phyloP scores from a whole-genome alignment of 169 alveolate genomes.

The Eimeria brunetti region DNA sequence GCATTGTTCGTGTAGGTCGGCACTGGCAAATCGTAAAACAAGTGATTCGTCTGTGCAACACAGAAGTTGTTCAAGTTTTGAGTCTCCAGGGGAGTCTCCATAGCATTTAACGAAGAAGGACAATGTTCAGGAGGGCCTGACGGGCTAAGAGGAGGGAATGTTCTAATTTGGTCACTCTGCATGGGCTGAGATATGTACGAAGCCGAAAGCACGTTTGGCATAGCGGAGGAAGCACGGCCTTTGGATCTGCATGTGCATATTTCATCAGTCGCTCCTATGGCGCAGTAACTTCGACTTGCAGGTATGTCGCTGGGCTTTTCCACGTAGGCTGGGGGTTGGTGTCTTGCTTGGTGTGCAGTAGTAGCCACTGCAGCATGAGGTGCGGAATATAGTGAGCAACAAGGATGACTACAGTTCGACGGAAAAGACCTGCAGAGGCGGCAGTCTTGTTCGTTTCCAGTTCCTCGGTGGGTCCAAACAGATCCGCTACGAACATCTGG shows the following conservation, averaged over 20 bases:
- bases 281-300: neutral
- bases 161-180: neutral
- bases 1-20: neutral
- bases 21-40: neutral
- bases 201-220: conserved; percentile 3
- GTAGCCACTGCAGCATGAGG: neutral
- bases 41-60: neutral
- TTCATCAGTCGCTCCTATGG: neutral
- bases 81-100: conserved; percentile 12
- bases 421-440: neutral
- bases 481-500: neutral
- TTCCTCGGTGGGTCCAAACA: neutral
- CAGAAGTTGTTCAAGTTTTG: neutral
- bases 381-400: neutral
- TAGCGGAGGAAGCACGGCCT: conserved; percentile 30
- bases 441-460: neutral
- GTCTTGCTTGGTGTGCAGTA: neutral
- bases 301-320: neutral
- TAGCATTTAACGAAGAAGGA: neutral
- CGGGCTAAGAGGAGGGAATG: neutral
- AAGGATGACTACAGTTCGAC: neutral
- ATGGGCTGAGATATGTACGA: neutral
- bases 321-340: neutral
- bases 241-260: conserved; percentile 20
- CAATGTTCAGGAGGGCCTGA: neutral